These are phyloP conservation scores for Pichia sp. DNA, from an alignment of 1,139 yeast species.

Conservation along the genomic window DNA sequence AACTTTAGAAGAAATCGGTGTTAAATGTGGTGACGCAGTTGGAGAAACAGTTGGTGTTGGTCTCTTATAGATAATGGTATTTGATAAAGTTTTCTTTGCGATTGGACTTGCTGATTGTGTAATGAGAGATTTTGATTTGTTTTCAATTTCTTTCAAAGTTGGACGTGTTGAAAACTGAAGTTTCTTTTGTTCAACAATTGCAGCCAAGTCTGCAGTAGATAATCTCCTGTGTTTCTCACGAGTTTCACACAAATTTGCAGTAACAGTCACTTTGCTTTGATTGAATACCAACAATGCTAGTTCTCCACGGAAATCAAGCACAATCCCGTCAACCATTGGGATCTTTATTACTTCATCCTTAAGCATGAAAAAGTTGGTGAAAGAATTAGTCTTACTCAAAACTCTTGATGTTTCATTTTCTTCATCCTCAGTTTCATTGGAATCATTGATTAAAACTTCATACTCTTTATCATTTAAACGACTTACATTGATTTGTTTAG, in stretches of 20 bases:
- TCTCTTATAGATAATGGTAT: slow-evolving; percentile 15
- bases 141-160: slow-evolving; percentile 9
- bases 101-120: slow-evolving; percentile 13
- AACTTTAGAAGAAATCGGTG: not conserved
- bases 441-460: slow-evolving; percentile 19
- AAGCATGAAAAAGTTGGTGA: slow-evolving; percentile 52
- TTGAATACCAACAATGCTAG: slow-evolving; percentile 36
- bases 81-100: slow-evolving; percentile 6
- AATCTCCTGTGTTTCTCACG: slow-evolving; percentile 1
- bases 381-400: slow-evolving; percentile 35
- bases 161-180: slow-evolving; percentile 11
- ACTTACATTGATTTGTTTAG: slow-evolving; percentile 31
- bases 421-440: slow-evolving; percentile 16
- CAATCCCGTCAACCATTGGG: slow-evolving; percentile 49
- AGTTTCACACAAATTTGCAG: no score
- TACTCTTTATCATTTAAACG: slow-evolving; percentile 29
- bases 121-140: not conserved
- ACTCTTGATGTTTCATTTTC: slow-evolving; percentile 27
- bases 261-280: not conserved
- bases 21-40: slow-evolving; percentile 1
- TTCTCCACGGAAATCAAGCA: slow-evolving; percentile 57
- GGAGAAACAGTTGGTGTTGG: slow-evolving; percentile 10
- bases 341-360: slow-evolving; percentile 47
- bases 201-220: slow-evolving; percentile 6
- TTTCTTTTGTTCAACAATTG: slow-evolving; percentile 10